Conservation (phyloP, 2,329 filamentous ascomycete genomes). For the Exophiala oligosperma region DNA sequence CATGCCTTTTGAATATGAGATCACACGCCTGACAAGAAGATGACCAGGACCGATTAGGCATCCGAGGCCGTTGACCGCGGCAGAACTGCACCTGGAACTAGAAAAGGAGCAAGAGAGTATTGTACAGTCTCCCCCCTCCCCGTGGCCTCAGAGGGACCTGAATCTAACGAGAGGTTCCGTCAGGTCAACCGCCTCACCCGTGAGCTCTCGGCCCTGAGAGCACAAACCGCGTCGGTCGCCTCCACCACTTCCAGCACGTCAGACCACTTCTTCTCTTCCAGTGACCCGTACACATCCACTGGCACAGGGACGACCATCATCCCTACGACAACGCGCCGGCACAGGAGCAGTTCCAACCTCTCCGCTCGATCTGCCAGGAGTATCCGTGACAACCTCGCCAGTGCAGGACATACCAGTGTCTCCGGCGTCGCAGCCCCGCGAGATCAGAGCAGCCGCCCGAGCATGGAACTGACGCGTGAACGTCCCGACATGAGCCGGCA, state of each 20-base stretch:
- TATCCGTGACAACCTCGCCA: constrained; percentile 27
- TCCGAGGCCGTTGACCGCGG: constrained; percentile 81
- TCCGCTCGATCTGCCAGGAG: constrained; percentile 44
- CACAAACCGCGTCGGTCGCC: constrained; percentile 63
- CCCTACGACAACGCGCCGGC: constrained; percentile 55
- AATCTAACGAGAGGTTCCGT: background rate
- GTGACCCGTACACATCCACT: constrained; percentile 33
- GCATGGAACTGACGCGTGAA: constrained; percentile 1
- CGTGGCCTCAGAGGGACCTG: background rate
- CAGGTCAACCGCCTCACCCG: constrained; percentile 91
- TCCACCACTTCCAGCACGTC: constrained; percentile 61
- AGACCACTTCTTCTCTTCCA: constrained; percentile 43
- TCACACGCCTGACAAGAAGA: background rate
- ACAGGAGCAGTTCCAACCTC: constrained; percentile 58
- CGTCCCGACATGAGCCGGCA: constrained; percentile 41
- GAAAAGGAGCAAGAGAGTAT: constrained; percentile 96
- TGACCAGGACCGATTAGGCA: constrained; percentile 72
- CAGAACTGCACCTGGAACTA: constrained; percentile 83
- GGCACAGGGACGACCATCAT: constrained; percentile 50
- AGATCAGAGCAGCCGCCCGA: constrained; percentile 29
- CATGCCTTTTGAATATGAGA: background rate
- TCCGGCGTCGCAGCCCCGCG: constrained; percentile 46
- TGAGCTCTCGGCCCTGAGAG: constrained; percentile 80
- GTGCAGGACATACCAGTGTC: constrained; percentile 32
- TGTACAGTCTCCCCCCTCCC: constrained; percentile 49